Evolutionary conservation across 208 protist species (phyloP).

Genomic region (Leishmania tropica): DNA sequence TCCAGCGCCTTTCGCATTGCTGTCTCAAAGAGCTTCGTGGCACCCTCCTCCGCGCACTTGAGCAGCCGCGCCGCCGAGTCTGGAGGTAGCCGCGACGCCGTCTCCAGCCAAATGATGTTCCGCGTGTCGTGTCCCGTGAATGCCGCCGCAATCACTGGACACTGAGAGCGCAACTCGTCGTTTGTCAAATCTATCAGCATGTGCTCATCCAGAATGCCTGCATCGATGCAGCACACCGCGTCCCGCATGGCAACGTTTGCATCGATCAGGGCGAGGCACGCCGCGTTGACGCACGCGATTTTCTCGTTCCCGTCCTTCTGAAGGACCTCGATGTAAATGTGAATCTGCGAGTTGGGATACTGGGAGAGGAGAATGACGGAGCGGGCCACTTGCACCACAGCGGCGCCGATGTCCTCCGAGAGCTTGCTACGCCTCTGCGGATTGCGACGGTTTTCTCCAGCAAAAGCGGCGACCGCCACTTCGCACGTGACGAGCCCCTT

Average conservation of each 20-base stretch:
- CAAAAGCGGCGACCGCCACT: constrained; percentile 81
- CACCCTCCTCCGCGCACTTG: constrained; percentile 51
- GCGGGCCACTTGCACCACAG: constrained; percentile 73
- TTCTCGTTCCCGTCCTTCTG: constrained; percentile 84
- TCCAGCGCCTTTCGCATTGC: constrained; percentile 48
- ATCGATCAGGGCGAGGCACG: constrained; percentile 84
- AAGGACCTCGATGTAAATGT: constrained; percentile 84
- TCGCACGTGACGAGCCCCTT: constrained; percentile 80
- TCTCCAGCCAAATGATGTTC: constrained; percentile 85
- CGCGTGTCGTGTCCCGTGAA: constrained; percentile 66
- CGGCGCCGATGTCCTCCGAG: constrained; percentile 76
- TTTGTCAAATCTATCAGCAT: constrained; percentile 77
- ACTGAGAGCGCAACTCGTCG: constrained; percentile 80
- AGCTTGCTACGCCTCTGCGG: constrained; percentile 58
- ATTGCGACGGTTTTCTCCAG: constrained; percentile 64
- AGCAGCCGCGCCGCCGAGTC: constrained; percentile 62
- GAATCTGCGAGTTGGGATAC: constrained; percentile 89
- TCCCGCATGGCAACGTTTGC: constrained; percentile 87
- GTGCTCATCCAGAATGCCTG: constrained; percentile 67
- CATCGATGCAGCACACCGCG: constrained; percentile 66
- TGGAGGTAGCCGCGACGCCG: constrained; percentile 56
- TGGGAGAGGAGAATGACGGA: constrained; percentile 79
- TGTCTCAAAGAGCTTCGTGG: constrained; percentile 41
- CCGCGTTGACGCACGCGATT: constrained; percentile 85
- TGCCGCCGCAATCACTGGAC: constrained; percentile 60